These are phyloP conservation scores for Saccharomycopsis fermentans DNA, from an alignment of 805 yeast species.

Conservation along the genomic window DNA sequence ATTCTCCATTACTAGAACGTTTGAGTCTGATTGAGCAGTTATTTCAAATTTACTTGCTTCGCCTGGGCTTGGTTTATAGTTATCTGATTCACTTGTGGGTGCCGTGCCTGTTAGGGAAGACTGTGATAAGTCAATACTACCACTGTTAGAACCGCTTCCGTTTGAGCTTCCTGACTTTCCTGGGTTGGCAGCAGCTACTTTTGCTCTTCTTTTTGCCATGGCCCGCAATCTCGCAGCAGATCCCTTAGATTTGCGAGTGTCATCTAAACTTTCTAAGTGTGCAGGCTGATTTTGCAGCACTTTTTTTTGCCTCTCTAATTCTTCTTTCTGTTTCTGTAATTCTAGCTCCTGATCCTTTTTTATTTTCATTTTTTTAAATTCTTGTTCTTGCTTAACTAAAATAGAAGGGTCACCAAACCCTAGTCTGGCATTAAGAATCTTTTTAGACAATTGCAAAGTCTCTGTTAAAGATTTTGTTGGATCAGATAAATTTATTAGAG, in stretches of 20 bases:
- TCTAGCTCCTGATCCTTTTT: constrained; percentile 19
- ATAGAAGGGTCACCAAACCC: constrained; percentile 29
- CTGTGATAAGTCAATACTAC: constrained; percentile 55
- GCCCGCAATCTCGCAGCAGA: constrained; percentile 76
- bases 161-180: neutral
- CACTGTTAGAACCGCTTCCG: constrained; percentile 33
- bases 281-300: constrained; percentile 15
- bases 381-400: constrained; percentile 14
- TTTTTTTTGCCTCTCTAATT: constrained; percentile 11
- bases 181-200: constrained; percentile 39
- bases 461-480: constrained; percentile 32
- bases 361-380: constrained; percentile 10
- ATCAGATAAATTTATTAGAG: constrained; percentile 22
- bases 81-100: neutral
- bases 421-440: constrained; percentile 31
- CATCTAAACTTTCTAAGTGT: constrained; percentile 17
- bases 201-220: constrained; percentile 87
- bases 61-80: constrained; percentile 5
- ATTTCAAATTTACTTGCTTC: constrained; percentile 37
- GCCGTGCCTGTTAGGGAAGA: constrained; percentile 33
- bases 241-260: constrained; percentile 23
- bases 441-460: constrained; percentile 41
- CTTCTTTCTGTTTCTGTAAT: constrained; percentile 16
- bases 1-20: constrained; percentile 69
- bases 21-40: constrained; percentile 71